Conservation (phyloP, 176 grass and related monocot genomes). For the Paspalum notatum region DNA sequence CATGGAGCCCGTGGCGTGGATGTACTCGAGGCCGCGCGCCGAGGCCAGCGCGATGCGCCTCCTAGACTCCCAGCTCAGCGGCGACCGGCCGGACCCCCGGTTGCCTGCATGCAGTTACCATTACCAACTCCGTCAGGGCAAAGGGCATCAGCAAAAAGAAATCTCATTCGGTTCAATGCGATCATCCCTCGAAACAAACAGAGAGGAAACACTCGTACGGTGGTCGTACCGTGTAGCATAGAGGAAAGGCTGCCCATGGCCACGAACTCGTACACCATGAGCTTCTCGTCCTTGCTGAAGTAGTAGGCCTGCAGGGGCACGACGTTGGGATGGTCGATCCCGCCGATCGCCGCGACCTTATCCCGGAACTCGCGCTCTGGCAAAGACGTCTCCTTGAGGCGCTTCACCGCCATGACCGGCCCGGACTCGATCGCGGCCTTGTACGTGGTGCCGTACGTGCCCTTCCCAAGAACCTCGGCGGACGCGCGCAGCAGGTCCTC, state of each 20-base stretch:
- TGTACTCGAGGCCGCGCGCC: constrained; percentile 74
- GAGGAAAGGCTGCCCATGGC: constrained; percentile 75
- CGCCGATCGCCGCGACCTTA: constrained; percentile 62
- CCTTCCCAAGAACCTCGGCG: constrained; percentile 86
- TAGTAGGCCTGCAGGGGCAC: constrained; percentile 73
- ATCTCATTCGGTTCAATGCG: not conserved
- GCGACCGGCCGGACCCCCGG: constrained; percentile 59
- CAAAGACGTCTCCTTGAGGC: constrained; percentile 66
- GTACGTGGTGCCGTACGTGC: constrained; percentile 84
- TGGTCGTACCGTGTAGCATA: constrained; percentile 70
- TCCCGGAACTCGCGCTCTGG: constrained; percentile 79
- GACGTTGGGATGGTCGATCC: constrained; percentile 71
- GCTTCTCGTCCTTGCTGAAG: constrained; percentile 85
- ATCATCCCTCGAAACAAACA: not conserved
- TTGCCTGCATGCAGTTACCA: constrained; percentile 46
- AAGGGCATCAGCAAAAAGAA: not conserved
- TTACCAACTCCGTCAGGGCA: not conserved
- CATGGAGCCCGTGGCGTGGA: constrained; percentile 69
- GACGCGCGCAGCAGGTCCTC: constrained; percentile 83
- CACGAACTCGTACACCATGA: constrained; percentile 77
- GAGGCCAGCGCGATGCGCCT: constrained; percentile 63
- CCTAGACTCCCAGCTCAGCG: constrained; percentile 65
- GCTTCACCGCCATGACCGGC: constrained; percentile 64
- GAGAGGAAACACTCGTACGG: not conserved
- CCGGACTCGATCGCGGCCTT: constrained; percentile 68